A percentile compares a stretch with the other conserved stretches of the same genome.
These are phyloP conservation scores for Clavariopsis aquatica DNA, from an alignment of 495 filamentous ascomycete genomes.

Conservation along the genomic window DNA sequence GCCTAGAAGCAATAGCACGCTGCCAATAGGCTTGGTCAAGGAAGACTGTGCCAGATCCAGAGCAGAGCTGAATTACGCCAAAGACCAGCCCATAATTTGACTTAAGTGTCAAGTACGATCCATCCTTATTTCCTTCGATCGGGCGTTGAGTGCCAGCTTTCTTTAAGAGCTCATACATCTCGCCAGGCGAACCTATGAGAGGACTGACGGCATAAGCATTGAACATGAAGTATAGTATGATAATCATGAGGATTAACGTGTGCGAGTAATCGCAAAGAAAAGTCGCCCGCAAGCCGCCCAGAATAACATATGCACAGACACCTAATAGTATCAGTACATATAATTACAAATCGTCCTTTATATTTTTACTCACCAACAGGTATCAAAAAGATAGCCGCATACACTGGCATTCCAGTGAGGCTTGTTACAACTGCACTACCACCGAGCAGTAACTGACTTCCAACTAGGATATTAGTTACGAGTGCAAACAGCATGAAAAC, in stretches of 20 bases:
- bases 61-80: slow-evolving; percentile 42
- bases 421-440: slow-evolving; percentile 40
- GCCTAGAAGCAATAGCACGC: slow-evolving; percentile 26
- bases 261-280: slow-evolving; percentile 43
- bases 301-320: slow-evolving; percentile 40
- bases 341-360: background rate
- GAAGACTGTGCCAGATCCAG: slow-evolving; percentile 36
- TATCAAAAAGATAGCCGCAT: slow-evolving; percentile 42
- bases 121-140: slow-evolving; percentile 40
- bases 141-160: slow-evolving; percentile 35
- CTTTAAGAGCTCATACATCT: slow-evolving; percentile 40
- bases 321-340: slow-evolving; percentile 9
- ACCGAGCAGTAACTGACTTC: slow-evolving; percentile 38
- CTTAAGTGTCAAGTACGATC: slow-evolving; percentile 39
- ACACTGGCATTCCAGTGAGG: slow-evolving; percentile 41
- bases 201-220: slow-evolving; percentile 34
- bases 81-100: slow-evolving; percentile 41
- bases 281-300: slow-evolving; percentile 40
- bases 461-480: slow-evolving; percentile 41
- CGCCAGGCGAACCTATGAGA: slow-evolving; percentile 38
- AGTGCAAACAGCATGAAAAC: slow-evolving; percentile 41
- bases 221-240: slow-evolving; percentile 42
- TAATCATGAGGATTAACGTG: slow-evolving; percentile 40
- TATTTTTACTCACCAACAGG: slow-evolving; percentile 23
- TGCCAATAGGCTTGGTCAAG: slow-evolving; percentile 40